Base-by-base conservation (phyloP, 192 early-diverging fungal species). In the Coemansia sp. region DNA sequence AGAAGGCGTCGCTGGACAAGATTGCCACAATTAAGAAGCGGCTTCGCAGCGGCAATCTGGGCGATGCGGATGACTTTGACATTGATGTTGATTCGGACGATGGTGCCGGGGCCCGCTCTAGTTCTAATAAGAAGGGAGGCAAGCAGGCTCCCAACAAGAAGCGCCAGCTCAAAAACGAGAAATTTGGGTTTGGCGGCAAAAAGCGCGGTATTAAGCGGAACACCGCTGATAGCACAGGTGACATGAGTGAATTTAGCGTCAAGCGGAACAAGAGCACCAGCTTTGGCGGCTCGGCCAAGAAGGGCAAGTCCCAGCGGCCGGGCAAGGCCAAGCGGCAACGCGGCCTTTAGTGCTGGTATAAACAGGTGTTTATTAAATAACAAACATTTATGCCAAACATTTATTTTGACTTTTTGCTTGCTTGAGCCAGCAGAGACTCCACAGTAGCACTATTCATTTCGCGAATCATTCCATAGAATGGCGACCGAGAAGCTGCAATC, bases 171-270 rank as follows among this genome's bases (percentile, higher is more conserved):
- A 92, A 94, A 79, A 89, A 96, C 70, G 74, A 85, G 37, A 94
- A 92, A 82, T 98, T 87, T 73, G 94, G 94, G 2, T 94, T 92
- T 83, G 95, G 95, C 46, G 95, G 95, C 48, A 88, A 88, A 71
- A 92, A 93, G 82, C 81, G 90, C 26, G 67, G 82, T 52, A 60
- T 79, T 38, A 97, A 93, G 79, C 81, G 75, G 42, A 97, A 97
- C 70, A 91, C 90, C 8, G 79, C 85, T 6, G 90, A 92, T 18
- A 87, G 84, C 60, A 79, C 87, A 12, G 86, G 80, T 25, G 93
- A 93, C 71, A 71, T 97, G 44, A 74, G 75, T 34, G 85, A 83
- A 36, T 93, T 90, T 64, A 88, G 68, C 54, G 57, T 48, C 24
- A 70, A 70, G 51, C 63, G 65, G 18, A 79, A 73, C 58, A 79